phyloP scores from a whole-genome alignment of 1,284 basidiomycete genomes.

The Melanopsichium pennsylvanicum region DNA sequence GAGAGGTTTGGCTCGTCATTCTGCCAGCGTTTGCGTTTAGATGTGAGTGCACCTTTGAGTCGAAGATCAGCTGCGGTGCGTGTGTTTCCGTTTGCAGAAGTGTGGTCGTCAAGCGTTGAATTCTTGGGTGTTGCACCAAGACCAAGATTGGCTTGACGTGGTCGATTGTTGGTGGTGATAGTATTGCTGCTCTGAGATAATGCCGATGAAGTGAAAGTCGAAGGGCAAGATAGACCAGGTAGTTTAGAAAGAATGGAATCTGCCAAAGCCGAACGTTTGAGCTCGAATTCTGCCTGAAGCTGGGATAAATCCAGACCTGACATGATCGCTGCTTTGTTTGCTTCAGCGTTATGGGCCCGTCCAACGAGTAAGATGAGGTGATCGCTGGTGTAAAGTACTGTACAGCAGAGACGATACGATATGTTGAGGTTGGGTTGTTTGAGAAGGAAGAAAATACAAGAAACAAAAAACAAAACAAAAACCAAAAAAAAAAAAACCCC shows the following conservation, averaged over 20 bases:
- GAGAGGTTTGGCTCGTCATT: slow-evolving; percentile 4
- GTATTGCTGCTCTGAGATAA: neutral
- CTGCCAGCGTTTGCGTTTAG: slow-evolving; percentile 44
- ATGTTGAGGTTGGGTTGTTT: no score
- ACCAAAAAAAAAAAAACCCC: no score
- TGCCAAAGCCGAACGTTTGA: slow-evolving; percentile 52
- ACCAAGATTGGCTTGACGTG: slow-evolving; percentile 51
- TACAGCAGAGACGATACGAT: no score
- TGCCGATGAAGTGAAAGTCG: slow-evolving; percentile 9
- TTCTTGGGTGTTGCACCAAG: slow-evolving; percentile 47
- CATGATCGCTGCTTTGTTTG: no score
- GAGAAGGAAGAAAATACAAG: no score
- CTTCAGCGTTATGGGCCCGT: no score
- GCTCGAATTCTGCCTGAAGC: slow-evolving; percentile 59
- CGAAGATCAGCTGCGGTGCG: slow-evolving; percentile 41
- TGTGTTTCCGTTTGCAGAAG: slow-evolving; percentile 2
- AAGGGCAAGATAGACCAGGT: slow-evolving; percentile 18
- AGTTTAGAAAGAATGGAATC: slow-evolving; percentile 56
- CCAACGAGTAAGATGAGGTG: no score
- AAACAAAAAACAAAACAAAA: no score
- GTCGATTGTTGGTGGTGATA: slow-evolving; percentile 8
- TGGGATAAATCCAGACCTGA: slow-evolving; percentile 46
- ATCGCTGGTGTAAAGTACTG: no score
- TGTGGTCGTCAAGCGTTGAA: neutral
- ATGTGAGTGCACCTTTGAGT: slow-evolving; percentile 41